Conservation (phyloP, 345 rosid species). For the Eucalyptus lansdowneana region DNA sequence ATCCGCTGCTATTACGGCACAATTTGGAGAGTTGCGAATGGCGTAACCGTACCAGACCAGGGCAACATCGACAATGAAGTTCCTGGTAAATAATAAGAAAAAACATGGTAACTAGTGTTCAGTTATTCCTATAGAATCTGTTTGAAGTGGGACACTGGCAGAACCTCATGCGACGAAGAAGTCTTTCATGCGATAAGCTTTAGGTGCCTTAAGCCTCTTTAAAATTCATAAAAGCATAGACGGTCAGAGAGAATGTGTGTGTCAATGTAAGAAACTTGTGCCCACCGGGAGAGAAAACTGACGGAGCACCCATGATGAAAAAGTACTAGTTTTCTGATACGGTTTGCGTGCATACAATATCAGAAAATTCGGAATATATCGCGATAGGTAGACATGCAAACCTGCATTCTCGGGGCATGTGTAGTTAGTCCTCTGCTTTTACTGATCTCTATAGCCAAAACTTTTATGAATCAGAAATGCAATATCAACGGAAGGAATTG, state of each 20-base stretch:
- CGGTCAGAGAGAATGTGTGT: neutral
- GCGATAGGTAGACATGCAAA: neutral
- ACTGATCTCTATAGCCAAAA: neutral
- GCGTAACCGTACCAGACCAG: neutral
- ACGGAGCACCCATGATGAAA: neutral
- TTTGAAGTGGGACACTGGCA: neutral
- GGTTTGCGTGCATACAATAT: neutral
- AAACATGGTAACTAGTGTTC: neutral
- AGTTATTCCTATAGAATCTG: neutral
- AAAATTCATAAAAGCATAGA: neutral
- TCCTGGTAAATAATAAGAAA: neutral
- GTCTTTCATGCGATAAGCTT: neutral
- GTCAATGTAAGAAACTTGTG: neutral
- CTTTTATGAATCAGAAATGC: neutral
- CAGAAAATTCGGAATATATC: neutral
- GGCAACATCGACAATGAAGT: neutral
- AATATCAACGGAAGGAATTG: neutral
- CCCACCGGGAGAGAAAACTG: neutral
- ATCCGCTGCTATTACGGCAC: neutral
- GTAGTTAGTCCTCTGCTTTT: neutral
- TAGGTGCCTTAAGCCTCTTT: neutral
- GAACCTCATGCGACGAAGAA: neutral
- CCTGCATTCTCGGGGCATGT: neutral
- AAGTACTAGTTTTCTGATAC: neutral
- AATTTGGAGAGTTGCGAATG: neutral